Evolutionary conservation across 371 early-diverging fungal species (phyloP).

Genomic region (Mortierella sp.): DNA sequence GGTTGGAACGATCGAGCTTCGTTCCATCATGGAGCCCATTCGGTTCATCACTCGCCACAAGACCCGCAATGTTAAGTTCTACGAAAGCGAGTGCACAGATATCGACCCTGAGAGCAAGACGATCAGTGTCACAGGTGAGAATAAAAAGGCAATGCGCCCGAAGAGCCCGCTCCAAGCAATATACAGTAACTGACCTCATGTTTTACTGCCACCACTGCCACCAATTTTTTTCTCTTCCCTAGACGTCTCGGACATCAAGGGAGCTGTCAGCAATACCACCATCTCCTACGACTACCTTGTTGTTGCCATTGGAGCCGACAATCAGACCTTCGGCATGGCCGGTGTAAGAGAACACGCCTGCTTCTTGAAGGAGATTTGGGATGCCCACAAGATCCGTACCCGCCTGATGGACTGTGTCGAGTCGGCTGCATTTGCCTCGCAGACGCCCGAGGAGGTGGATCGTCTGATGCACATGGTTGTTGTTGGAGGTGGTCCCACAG

Average conservation of each 20-base stretch:
- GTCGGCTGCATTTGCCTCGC: constrained; percentile 87
- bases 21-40: constrained; percentile 88
- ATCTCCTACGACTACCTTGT: constrained; percentile 91
- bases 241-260: constrained; percentile 82
- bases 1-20: constrained; percentile 86
- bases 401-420: constrained; percentile 91
- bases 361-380: constrained; percentile 90
- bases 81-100: constrained; percentile 88
- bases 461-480: constrained; percentile 94
- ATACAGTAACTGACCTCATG: too few relatives aligned
- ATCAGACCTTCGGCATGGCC: constrained; percentile 89
- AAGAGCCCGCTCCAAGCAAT: neutral
- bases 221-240: neutral
- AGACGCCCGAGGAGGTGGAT: constrained; percentile 77
- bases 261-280: constrained; percentile 62
- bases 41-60: constrained; percentile 90
- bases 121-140: constrained; percentile 75
- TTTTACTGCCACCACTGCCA: neutral
- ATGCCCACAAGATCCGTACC: constrained; percentile 90
- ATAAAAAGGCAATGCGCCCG: neutral
- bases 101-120: constrained; percentile 82
- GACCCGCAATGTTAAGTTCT: constrained; percentile 80
- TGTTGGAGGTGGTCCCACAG: constrained; percentile 97
- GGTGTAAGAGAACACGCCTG: constrained; percentile 89
- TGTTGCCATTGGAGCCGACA: constrained; percentile 89